Conservation (phyloP, 768 basidiomycete species). For the Cystofilobasidium ferigula region DNA sequence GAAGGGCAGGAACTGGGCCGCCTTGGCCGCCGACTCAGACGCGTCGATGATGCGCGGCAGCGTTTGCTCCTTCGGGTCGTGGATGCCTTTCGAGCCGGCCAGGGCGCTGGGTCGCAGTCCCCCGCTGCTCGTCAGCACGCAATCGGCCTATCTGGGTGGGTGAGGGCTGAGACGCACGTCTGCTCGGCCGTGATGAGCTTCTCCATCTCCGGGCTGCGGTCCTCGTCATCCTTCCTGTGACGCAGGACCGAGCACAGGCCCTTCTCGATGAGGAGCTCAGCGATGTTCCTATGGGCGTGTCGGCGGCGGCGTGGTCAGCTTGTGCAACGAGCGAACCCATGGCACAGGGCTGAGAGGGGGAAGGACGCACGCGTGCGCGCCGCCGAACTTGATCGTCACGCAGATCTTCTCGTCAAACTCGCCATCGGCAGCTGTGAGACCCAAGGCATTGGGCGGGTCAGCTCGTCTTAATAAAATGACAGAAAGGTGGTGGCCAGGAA, state of each 20-base stretch:
- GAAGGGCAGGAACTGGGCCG: slow-evolving; percentile 72
- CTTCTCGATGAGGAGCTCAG: slow-evolving; percentile 86
- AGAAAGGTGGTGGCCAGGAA: not conserved
- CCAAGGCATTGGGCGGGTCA: not conserved
- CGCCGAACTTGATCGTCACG: slow-evolving; percentile 74
- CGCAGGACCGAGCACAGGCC: slow-evolving; percentile 80
- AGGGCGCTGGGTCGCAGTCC: slow-evolving; percentile 49
- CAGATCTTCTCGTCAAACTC: slow-evolving; percentile 90
- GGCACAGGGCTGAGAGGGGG: not conserved
- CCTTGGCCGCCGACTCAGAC: slow-evolving; percentile 70
- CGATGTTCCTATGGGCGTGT: slow-evolving; percentile 89
- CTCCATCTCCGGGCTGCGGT: slow-evolving; percentile 90
- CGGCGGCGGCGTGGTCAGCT: slow-evolving; percentile 16
- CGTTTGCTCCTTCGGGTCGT: slow-evolving; percentile 80
- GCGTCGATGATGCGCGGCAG: slow-evolving; percentile 74
- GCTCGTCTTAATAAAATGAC: no score
- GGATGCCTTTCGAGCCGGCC: slow-evolving; percentile 67
- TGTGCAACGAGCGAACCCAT: not conserved
- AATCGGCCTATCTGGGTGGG: no score
- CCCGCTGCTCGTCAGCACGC: no score
- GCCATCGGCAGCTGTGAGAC: slow-evolving; percentile 63
- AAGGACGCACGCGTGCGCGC: slow-evolving; percentile 58
- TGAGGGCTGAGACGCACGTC: slow-evolving; percentile 48
- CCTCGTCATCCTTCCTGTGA: slow-evolving; percentile 89
- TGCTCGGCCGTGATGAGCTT: slow-evolving; percentile 92